Evolutionary conservation across 768 basidiomycete genomes (phyloP).

Genomic region (Mycena alexandri): DNA sequence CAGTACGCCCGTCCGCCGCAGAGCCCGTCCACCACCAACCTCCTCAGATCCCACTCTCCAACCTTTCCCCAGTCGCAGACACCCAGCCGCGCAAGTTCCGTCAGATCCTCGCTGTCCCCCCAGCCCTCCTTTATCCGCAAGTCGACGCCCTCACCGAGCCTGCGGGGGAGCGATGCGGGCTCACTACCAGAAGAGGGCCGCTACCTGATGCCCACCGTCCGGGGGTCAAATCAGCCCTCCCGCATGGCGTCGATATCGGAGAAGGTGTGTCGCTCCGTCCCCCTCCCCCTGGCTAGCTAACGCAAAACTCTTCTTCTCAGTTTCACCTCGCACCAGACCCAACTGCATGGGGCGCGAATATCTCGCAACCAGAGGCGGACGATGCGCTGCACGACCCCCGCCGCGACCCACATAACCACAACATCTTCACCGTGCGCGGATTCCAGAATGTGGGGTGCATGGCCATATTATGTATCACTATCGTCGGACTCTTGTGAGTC

Average conservation of each 20-base stretch:
- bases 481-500: conserved; percentile 30
- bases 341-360: conserved; percentile 19
- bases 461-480: neutral
- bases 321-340: conserved; percentile 32
- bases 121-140: conserved; percentile 16
- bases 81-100: neutral
- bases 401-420: neutral
- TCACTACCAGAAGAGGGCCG: conserved; percentile 25
- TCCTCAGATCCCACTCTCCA: conserved; percentile 6
- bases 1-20: conserved; percentile 6
- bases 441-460: conserved; percentile 33
- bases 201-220: conserved; percentile 10
- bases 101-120: neutral
- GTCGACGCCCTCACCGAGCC: neutral
- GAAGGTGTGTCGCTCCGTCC: conserved; percentile 18
- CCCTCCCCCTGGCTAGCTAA: neutral
- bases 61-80: neutral
- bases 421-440: conserved; percentile 24
- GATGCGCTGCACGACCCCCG: conserved; percentile 33
- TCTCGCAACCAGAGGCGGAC: conserved; percentile 27
- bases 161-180: conserved; percentile 10
- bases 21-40: neutral
- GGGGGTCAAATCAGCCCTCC: neutral
- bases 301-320: neutral
- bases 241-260: conserved; percentile 28